Evolutionary conservation across 306 rosid genomes (phyloP).

Genomic region (Quercus berberidifolia): DNA sequence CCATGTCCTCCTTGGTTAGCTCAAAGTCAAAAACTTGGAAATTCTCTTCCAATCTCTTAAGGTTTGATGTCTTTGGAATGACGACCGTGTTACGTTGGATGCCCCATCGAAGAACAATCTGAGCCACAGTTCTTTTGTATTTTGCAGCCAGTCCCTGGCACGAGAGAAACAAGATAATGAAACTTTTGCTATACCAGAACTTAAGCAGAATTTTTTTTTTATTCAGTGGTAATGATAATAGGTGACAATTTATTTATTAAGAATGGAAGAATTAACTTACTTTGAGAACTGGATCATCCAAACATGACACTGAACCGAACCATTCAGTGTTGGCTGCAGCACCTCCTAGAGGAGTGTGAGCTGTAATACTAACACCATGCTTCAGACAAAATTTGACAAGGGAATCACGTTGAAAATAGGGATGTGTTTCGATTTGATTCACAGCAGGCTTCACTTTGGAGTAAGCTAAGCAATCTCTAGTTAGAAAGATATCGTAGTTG

Average conservation of each 20-base stretch:
- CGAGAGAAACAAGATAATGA: conserved; percentile 1
- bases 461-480: conserved; percentile 88
- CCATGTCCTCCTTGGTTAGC: conserved; percentile 64
- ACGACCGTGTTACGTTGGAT: conserved; percentile 65
- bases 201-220: not conserved
- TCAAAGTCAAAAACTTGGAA: conserved; percentile 64
- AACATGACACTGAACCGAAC: conserved; percentile 79
- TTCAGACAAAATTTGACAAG: conserved; percentile 83
- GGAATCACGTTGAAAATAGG: conserved; percentile 90
- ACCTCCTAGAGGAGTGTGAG: conserved; percentile 94
- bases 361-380: conserved; percentile 80
- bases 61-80: conserved; percentile 82
- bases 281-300: conserved; percentile 72
- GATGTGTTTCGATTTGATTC: conserved; percentile 92
- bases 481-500: conserved; percentile 82
- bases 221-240: not conserved
- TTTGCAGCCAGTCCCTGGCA: conserved; percentile 69
- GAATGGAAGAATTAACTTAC: conserved; percentile 34
- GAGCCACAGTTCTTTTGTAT: conserved; percentile 62
- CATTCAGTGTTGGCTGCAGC: conserved; percentile 71
- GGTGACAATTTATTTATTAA: not conserved
- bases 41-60: conserved; percentile 77
- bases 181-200: not conserved
- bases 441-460: conserved; percentile 95
- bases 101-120: conserved; percentile 81